These are phyloP conservation scores for Cymbidium sinense DNA, from an alignment of 106 monocot species.

Conservation along the genomic window DNA sequence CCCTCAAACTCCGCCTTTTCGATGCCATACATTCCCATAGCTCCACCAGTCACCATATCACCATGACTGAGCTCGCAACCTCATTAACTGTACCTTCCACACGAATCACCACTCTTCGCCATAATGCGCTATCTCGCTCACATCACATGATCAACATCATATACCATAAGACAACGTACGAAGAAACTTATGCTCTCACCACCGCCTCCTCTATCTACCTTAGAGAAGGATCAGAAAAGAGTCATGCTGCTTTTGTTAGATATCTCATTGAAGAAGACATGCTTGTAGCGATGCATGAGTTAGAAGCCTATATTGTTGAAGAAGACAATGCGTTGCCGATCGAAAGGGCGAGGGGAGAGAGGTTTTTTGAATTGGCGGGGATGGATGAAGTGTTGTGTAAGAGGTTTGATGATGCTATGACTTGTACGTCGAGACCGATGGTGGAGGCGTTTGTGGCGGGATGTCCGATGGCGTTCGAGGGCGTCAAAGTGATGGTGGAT, in stretches of 20 bases:
- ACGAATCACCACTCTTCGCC: not conserved
- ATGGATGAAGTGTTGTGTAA: not conserved
- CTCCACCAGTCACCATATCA: too few relatives aligned
- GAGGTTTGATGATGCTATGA: too few relatives aligned
- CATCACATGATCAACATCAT: not conserved
- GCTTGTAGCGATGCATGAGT: not conserved
- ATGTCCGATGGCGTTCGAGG: not conserved
- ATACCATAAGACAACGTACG: too few relatives aligned
- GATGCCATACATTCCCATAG: too few relatives aligned
- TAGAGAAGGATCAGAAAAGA: too few relatives aligned
- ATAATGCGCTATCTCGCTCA: conserved; percentile 12
- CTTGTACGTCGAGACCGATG: not conserved
- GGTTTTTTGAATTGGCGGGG: not conserved
- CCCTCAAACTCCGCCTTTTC: conserved; percentile 19
- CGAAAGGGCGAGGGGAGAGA: not conserved
- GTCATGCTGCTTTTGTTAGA: not conserved
- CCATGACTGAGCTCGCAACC: too few relatives aligned
- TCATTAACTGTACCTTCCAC: not conserved
- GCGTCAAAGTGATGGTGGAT: conserved; percentile 18
- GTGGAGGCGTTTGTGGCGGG: not conserved
- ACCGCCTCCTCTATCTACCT: too few relatives aligned
- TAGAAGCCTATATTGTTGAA: not conserved
- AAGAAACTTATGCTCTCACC: not conserved
- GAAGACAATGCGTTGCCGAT: not conserved
- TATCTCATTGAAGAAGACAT: not conserved